These are phyloP conservation scores for Hysterangium stoloniferum DNA, from an alignment of 768 basidiomycete genomes.

Conservation along the genomic window DNA sequence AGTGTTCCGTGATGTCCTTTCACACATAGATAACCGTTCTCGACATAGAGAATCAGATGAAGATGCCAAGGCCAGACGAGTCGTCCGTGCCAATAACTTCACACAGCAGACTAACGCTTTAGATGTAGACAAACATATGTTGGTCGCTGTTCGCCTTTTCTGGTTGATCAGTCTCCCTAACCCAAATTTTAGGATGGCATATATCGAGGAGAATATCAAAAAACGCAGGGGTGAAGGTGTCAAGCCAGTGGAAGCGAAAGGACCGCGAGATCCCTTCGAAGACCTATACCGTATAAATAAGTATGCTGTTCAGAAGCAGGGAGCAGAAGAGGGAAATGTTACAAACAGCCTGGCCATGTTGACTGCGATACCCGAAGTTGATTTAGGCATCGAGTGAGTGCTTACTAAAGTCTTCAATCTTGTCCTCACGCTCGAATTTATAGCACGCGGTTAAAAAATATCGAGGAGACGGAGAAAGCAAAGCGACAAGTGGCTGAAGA, in stretches of 20 bases:
- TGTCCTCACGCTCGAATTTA: neutral
- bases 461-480: conserved; percentile 95
- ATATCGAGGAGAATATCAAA: conserved; percentile 90
- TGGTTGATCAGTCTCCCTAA: neutral
- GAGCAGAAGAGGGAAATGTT: conserved; percentile 84
- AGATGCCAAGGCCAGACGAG: conserved; percentile 61
- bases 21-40: neutral
- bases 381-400: conserved; percentile 96
- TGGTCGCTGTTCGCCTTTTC: conserved; percentile 23
- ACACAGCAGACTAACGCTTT: conserved; percentile 94
- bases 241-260: conserved; percentile 27
- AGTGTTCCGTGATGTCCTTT: conserved; percentile 19
- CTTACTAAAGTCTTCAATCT: neutral
- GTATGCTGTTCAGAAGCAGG: conserved; percentile 51
- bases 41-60: conserved; percentile 49
- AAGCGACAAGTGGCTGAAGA: conserved; percentile 79
- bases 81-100: conserved; percentile 85
- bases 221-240: conserved; percentile 56
- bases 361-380: conserved; percentile 96
- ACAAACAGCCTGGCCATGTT: conserved; percentile 93
- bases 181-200: conserved; percentile 74
- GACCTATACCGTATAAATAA: conserved; percentile 67
- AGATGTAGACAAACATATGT: conserved; percentile 99
- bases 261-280: conserved; percentile 62
- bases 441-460: conserved; percentile 87